phyloP scores from a whole-genome alignment of 1,284 basidiomycete genomes.

The Taiwanofungus camphoratus region DNA sequence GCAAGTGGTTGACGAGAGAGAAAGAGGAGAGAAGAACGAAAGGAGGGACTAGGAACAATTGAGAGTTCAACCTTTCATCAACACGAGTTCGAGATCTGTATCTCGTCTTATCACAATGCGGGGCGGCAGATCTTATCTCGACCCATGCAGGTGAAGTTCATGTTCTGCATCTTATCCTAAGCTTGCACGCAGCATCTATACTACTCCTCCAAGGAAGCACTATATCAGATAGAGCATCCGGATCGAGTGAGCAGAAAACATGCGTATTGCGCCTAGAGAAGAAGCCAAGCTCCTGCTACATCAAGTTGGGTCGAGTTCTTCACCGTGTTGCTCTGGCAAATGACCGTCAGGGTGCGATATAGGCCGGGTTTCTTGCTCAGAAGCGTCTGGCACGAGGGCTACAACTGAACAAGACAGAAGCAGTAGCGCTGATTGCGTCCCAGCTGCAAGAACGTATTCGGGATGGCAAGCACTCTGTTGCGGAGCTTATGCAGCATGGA shows the following conservation, averaged over 20 bases:
- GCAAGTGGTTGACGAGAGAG: constrained; percentile 2
- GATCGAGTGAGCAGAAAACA: constrained; percentile 10
- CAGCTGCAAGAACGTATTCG: constrained; percentile 93
- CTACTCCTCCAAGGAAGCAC: not conserved
- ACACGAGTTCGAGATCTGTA: constrained; percentile 1
- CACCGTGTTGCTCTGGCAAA: not conserved
- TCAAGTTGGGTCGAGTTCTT: constrained; percentile 24
- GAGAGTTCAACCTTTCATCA: not conserved
- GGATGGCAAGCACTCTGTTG: constrained; percentile 88
- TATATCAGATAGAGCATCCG: too few species aligned
- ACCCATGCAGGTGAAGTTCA: not conserved
- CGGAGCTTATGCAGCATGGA: constrained; percentile 88
- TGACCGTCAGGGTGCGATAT: not conserved
- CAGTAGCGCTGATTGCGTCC: constrained; percentile 83
- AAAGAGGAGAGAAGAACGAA: constrained; percentile 1
- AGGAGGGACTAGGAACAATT: not conserved
- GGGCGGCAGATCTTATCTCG: constrained; percentile 5
- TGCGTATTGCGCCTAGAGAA: constrained; percentile 34
- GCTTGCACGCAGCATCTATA: too few species aligned
- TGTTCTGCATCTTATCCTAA: not conserved
- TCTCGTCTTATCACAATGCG: not conserved
- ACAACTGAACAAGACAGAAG: constrained; percentile 83
- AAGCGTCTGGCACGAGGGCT: constrained; percentile 90
- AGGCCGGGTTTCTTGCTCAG: constrained; percentile 88
- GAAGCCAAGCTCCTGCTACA: constrained; percentile 35